phyloP scores from a whole-genome alignment of 2,329 filamentous ascomycete genomes.

The Fusarium mangiferae region DNA sequence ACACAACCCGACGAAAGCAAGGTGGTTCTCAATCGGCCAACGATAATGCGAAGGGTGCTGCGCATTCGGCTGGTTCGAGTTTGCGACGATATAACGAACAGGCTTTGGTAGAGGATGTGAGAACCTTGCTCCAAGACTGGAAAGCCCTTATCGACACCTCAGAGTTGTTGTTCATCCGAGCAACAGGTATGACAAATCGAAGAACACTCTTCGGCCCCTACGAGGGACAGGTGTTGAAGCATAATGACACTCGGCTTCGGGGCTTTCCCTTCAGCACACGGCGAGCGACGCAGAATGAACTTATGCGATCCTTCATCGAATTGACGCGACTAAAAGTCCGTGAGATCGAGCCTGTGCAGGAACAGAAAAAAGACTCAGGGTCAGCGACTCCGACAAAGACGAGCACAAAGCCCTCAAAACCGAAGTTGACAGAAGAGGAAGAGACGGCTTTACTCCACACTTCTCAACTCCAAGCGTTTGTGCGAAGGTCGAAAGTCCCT shows the following conservation, averaged over 20 bases:
- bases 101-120: conserved; percentile 88
- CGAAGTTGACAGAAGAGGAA: conserved; percentile 82
- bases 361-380: conserved; percentile 56
- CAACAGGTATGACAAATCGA: conserved; percentile 86
- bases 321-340: conserved; percentile 89
- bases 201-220: conserved; percentile 91
- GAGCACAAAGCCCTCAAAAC: conserved; percentile 63
- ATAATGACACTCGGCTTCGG: conserved; percentile 82
- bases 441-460: conserved; percentile 86
- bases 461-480: conserved; percentile 85
- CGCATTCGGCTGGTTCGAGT: conserved; percentile 91
- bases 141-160: conserved; percentile 84
- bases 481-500: conserved; percentile 89
- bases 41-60: conserved; percentile 91
- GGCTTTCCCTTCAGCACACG: conserved; percentile 94
- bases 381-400: conserved; percentile 49
- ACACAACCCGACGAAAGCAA: conserved; percentile 95
- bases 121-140: conserved; percentile 84
- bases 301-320: conserved; percentile 95
- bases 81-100: conserved; percentile 94
- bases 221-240: conserved; percentile 83
- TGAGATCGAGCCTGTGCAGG: conserved; percentile 75
- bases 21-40: conserved; percentile 95
- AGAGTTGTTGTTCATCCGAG: conserved; percentile 87
- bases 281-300: conserved; percentile 89